Percentiles rank a stretch among this genome's conserved stretches.
phyloP scores from a whole-genome alignment of 228 moss, liverwort and hornwort species.

The Sphagnum fallax region DNA sequence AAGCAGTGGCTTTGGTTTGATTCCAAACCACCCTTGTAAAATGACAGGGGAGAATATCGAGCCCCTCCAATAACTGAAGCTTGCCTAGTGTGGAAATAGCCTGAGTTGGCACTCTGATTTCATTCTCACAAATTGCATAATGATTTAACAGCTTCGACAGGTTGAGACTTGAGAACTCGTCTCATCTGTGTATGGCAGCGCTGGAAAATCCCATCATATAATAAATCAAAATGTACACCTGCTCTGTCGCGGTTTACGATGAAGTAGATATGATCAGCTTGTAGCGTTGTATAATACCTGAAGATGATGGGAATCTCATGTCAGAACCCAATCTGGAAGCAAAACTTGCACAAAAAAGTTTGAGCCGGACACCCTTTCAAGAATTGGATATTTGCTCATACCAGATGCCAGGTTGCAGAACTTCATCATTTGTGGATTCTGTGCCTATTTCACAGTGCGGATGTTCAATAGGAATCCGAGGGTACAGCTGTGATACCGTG shows the following conservation, averaged over 20 bases:
- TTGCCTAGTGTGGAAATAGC: no score
- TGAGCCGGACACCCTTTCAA: no score
- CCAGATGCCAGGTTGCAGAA: constrained; percentile 78
- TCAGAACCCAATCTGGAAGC: no score
- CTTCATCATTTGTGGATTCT: constrained; percentile 37
- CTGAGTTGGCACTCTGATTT: no score
- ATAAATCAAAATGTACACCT: constrained; percentile 71
- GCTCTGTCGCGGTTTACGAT: constrained; percentile 62
- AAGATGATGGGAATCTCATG: no score
- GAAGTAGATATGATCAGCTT: constrained; percentile 75
- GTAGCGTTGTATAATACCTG: constrained; percentile 74
- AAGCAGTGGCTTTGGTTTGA: no score
- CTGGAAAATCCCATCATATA: constrained; percentile 73
- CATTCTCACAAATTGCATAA: no score
- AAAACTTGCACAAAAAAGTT: no score
- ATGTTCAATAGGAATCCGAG: constrained; percentile 60
- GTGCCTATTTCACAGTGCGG: constrained; percentile 38
- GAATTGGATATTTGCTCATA: constrained; percentile 6
- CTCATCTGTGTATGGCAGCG: constrained; percentile 62
- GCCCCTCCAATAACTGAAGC: no score
- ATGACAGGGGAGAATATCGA: no score
- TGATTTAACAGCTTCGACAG: no score
- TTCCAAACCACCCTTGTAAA: no score
- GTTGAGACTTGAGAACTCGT: not conserved
- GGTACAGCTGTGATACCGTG: constrained; percentile 68